A percentile compares a stretch with the other conserved stretches of the same genome.
Evolutionary conservation across 2,329 filamentous ascomycete species (phyloP).

Genomic region (Zymoseptoria pseudotritici): DNA sequence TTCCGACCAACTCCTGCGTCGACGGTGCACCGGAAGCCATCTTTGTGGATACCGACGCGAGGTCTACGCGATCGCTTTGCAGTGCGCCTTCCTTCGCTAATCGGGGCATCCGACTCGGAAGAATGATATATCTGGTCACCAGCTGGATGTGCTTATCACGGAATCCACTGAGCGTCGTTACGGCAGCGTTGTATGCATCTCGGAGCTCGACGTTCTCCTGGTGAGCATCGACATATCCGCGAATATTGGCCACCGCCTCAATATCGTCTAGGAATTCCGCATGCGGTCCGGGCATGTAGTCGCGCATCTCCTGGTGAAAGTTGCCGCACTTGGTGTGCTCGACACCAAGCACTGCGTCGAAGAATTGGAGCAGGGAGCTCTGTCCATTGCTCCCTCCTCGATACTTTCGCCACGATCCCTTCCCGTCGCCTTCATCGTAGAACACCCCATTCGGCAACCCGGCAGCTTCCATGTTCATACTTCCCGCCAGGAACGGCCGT

Average conservation of each 20-base stretch:
- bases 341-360: slow-evolving; percentile 47
- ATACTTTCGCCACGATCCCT: slow-evolving; percentile 44
- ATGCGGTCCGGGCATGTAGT: slow-evolving; percentile 49
- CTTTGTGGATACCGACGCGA: slow-evolving; percentile 41
- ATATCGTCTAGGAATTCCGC: slow-evolving; percentile 44
- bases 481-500: slow-evolving; percentile 46
- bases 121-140: slow-evolving; percentile 47
- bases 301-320: slow-evolving; percentile 40
- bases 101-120: slow-evolving; percentile 28
- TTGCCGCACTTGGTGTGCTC: slow-evolving; percentile 32
- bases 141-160: slow-evolving; percentile 47
- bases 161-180: slow-evolving; percentile 40
- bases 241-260: slow-evolving; percentile 39
- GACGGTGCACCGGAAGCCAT: slow-evolving; percentile 26
- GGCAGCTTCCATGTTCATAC: slow-evolving; percentile 47
- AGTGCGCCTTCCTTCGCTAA: slow-evolving; percentile 14
- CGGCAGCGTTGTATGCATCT: slow-evolving; percentile 41
- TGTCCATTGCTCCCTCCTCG: slow-evolving; percentile 50
- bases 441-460: slow-evolving; percentile 46
- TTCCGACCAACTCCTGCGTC: slow-evolving; percentile 39
- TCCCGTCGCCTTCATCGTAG: slow-evolving; percentile 44
- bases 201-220: slow-evolving; percentile 30
- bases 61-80: slow-evolving; percentile 29
- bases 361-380: slow-evolving; percentile 48
- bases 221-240: slow-evolving; percentile 35